phyloP scores from a whole-genome alignment of 1,139 yeast species.

The Yamadazyma triangularis region DNA sequence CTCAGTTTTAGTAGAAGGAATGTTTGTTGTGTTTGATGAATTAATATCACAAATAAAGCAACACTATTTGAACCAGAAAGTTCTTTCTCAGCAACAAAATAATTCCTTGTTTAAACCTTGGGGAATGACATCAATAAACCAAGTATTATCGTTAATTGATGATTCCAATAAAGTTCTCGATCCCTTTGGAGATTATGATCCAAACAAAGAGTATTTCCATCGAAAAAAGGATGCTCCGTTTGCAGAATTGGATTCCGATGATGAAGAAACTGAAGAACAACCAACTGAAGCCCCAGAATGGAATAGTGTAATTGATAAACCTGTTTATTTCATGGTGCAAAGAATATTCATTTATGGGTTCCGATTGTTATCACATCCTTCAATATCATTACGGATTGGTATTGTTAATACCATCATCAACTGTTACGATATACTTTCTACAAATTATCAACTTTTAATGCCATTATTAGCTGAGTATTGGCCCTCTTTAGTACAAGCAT shows the following conservation, averaged over 20 bases:
- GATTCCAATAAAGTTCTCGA: conserved; percentile 33
- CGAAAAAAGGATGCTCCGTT: conserved; percentile 32
- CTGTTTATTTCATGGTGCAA: conserved; percentile 53
- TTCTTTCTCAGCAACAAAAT: no score
- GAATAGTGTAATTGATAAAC: conserved; percentile 60
- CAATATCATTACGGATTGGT: conserved; percentile 50
- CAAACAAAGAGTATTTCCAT: conserved; percentile 30
- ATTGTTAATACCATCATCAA: conserved; percentile 49
- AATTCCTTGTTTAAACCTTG: conserved; percentile 47
- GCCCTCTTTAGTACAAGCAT: conserved; percentile 36
- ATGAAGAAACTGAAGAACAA: conserved; percentile 28
- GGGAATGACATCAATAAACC: conserved; percentile 44
- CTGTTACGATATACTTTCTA: conserved; percentile 58
- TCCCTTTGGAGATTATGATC: conserved; percentile 25
- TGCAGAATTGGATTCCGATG: conserved; percentile 34
- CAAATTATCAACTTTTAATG: conserved; percentile 53
- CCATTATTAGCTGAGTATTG: conserved; percentile 71
- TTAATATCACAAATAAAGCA: conserved; percentile 51
- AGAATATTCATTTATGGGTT: conserved; percentile 69
- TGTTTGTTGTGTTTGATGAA: conserved; percentile 67
- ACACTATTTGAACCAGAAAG: conserved; percentile 26
- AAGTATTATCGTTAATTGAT: conserved; percentile 38
- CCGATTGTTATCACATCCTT: conserved; percentile 64
- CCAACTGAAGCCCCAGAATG: conserved; percentile 36
- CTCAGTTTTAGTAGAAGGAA: conserved; percentile 62